phyloP scores from a whole-genome alignment of 2,329 filamentous ascomycete genomes.

The Zymoseptoria passerinii region DNA sequence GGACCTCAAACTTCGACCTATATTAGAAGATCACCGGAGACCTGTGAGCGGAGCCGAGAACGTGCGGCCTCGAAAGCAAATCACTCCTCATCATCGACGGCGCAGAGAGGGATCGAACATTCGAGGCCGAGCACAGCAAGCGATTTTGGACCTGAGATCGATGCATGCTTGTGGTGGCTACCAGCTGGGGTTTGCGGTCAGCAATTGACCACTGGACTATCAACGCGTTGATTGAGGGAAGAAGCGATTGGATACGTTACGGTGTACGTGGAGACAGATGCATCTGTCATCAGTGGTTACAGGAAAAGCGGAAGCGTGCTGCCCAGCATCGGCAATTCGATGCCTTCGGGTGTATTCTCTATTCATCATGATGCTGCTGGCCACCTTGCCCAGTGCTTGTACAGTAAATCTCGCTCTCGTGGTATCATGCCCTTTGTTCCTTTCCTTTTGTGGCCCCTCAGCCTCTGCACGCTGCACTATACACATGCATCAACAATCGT shows the following conservation, averaged over 20 bases:
- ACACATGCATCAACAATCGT: neutral
- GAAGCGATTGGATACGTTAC: neutral
- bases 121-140: neutral
- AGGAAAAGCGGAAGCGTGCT: neutral
- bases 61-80: neutral
- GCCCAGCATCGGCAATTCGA: neutral
- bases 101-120: neutral
- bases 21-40: neutral
- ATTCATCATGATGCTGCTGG: neutral
- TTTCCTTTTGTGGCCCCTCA: neutral
- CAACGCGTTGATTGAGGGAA: neutral
- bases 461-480: neutral
- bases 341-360: neutral
- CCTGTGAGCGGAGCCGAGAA: neutral
- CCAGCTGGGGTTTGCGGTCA: neutral
- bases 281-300: neutral
- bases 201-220: neutral
- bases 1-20: neutral
- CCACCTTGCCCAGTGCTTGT: neutral
- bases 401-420: neutral
- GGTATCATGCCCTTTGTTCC: neutral
- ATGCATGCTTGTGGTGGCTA: neutral
- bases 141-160: neutral
- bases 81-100: neutral
- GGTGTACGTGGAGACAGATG: neutral